phyloP scores from a whole-genome alignment of 805 yeast genomes.

The Lipomyces spencermartinsiae region DNA sequence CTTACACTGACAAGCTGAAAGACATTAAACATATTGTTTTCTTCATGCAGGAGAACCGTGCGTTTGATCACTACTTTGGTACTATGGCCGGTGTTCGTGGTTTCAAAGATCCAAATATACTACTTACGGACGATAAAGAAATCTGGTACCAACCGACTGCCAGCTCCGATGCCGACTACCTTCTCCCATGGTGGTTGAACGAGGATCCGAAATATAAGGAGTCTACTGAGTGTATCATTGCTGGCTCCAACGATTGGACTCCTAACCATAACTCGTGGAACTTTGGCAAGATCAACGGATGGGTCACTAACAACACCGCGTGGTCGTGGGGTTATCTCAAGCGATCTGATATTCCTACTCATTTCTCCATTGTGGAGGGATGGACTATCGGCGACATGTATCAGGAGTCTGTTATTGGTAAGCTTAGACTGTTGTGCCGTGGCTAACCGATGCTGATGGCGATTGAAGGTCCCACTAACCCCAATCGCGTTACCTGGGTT shows the following conservation, averaged over 20 bases:
- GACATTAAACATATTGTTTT: conserved; percentile 38
- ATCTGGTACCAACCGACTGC: conserved; percentile 34
- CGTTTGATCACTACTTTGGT: conserved; percentile 43
- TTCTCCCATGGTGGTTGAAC: conserved; percentile 40
- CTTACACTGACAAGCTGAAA: conserved; percentile 4
- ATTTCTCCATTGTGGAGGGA: conserved; percentile 41
- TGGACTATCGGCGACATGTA: conserved; percentile 44
- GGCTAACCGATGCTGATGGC: neutral
- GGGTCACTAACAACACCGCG: conserved; percentile 41
- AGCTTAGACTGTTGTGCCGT: neutral
- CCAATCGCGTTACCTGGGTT: conserved; percentile 41
- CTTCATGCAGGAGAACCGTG: conserved; percentile 44
- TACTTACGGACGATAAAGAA: conserved; percentile 16
- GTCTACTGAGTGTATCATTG: conserved; percentile 40
- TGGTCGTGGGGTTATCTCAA: conserved; percentile 39
- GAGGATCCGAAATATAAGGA: conserved; percentile 35
- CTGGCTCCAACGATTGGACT: conserved; percentile 43
- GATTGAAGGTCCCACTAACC: conserved; percentile 37
- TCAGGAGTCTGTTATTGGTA: conserved; percentile 40
- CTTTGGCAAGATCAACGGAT: conserved; percentile 38
- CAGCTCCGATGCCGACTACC: conserved; percentile 25
- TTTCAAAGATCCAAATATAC: conserved; percentile 42
- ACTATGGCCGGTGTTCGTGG: conserved; percentile 44
- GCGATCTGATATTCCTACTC: conserved; percentile 41
- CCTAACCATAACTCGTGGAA: conserved; percentile 42